phyloP scores from a whole-genome alignment of 2,329 filamentous ascomycete species.

The Thermothelomyces thermophilus region DNA sequence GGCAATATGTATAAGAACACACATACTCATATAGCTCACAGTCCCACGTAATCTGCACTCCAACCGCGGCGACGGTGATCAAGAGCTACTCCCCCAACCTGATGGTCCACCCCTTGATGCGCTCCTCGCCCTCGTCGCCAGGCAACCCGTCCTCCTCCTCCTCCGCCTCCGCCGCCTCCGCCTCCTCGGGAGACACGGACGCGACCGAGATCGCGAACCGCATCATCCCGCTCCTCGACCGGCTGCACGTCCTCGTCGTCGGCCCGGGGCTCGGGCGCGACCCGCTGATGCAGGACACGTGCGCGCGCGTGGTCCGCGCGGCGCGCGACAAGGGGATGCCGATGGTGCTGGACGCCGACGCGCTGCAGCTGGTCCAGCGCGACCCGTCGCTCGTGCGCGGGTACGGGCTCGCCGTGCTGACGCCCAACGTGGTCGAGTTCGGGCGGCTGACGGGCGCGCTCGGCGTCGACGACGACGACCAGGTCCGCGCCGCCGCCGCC shows the following conservation, averaged over 20 bases:
- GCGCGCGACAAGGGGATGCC: constrained; percentile 67
- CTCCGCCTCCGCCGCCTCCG: constrained; percentile 36
- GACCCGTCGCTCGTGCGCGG: constrained; percentile 71
- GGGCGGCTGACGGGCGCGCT: constrained; percentile 70
- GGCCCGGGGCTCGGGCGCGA: constrained; percentile 90
- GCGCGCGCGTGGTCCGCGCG: constrained; percentile 68
- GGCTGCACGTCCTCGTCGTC: constrained; percentile 87
- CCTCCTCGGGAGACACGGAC: constrained; percentile 40
- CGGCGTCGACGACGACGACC: constrained; percentile 55
- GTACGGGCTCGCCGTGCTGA: constrained; percentile 79
- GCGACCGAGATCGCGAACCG: constrained; percentile 55
- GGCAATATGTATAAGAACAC: too few relatives aligned
- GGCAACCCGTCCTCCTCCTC: constrained; percentile 23
- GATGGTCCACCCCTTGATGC: constrained; percentile 97
- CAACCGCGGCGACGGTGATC: constrained; percentile 77
- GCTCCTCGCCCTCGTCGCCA: constrained; percentile 42
- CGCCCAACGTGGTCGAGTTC: constrained; percentile 94
- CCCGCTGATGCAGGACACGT: constrained; percentile 80
- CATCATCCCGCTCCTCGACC: constrained; percentile 73
- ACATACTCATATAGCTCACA: constrained; percentile 30
- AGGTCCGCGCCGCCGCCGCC: too few relatives aligned
- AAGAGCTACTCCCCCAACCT: constrained; percentile 97
- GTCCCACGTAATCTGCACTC: constrained; percentile 95
- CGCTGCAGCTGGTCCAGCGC: constrained; percentile 68
- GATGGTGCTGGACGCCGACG: constrained; percentile 88